These are phyloP conservation scores for Komagataella pseudopastoris DNA, from an alignment of 805 yeast species.

Conservation along the genomic window DNA sequence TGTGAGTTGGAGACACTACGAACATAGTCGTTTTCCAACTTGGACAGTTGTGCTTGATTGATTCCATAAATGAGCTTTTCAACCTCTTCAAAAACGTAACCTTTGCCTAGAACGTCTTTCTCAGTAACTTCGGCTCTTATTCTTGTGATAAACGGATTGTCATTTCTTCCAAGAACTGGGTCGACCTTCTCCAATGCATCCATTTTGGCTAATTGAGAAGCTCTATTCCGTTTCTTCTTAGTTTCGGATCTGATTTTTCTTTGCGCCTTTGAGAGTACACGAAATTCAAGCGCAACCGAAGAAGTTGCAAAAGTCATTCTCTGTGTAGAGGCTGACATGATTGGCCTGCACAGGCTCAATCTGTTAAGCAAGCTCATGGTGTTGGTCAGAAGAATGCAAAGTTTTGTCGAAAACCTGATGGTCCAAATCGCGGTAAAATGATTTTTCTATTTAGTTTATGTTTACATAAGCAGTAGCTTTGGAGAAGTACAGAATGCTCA, in stretches of 20 bases:
- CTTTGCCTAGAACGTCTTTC: conserved; percentile 47
- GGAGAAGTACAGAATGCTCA: conserved; percentile 13
- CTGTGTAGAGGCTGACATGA: neutral
- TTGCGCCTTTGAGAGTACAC: neutral
- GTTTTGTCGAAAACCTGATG: neutral
- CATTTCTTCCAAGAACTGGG: conserved; percentile 70
- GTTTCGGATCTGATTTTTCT: neutral
- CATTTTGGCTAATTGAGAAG: conserved; percentile 7
- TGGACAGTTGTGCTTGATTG: conserved; percentile 39
- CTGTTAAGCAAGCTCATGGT: neutral
- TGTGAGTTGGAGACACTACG: conserved; percentile 13
- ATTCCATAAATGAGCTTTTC: conserved; percentile 72
- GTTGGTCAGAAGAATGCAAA: neutral
- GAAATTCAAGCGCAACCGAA: neutral
- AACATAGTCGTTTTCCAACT: conserved; percentile 6
- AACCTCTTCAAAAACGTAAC: conserved; percentile 48
- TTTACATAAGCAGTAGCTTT: neutral
- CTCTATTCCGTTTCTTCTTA: conserved; percentile 17
- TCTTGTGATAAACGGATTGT: conserved; percentile 56
- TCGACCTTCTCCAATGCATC: conserved; percentile 34
- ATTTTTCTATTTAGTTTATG: neutral
- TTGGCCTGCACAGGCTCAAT: neutral
- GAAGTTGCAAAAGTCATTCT: neutral
- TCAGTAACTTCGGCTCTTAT: conserved; percentile 54
- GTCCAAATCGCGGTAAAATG: neutral